Evolutionary conservation across 1,139 yeast genomes (phyloP).

Genomic region (Waltiozyma sp.): DNA sequence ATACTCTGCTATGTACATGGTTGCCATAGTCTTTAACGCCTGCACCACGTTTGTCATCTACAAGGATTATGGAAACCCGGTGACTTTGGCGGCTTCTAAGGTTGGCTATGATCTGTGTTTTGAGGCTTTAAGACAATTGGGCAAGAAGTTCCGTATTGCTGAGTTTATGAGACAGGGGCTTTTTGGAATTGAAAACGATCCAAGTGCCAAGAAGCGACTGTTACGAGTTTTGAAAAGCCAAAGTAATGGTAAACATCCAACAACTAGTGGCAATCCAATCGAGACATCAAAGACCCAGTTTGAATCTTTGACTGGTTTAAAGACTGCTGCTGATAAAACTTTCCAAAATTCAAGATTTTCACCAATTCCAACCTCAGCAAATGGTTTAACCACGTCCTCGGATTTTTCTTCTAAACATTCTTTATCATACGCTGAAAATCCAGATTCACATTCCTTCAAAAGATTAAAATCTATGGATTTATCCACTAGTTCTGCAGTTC

Average conservation of each 20-base stretch:
- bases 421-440: too few species aligned
- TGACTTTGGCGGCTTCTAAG: slow-evolving; percentile 50
- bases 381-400: too few species aligned
- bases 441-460: too few species aligned
- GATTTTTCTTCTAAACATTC: too few species aligned
- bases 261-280: not conserved
- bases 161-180: slow-evolving; percentile 12
- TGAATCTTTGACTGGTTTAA: not conserved
- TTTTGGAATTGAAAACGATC: slow-evolving; percentile 11
- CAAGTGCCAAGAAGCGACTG: slow-evolving; percentile 13
- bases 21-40: slow-evolving; percentile 50
- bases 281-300: not conserved
- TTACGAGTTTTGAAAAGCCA: slow-evolving; percentile 7
- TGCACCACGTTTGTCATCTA: slow-evolving; percentile 67
- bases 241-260: not conserved
- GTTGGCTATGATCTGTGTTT: slow-evolving; percentile 42
- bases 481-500: too few species aligned
- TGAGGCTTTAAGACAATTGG: slow-evolving; percentile 39
- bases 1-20: slow-evolving; percentile 47
- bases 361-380: not conserved
- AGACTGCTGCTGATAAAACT: not conserved
- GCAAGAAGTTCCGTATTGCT: slow-evolving; percentile 32
- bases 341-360: not conserved
- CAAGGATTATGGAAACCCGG: slow-evolving; percentile 46
- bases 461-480: too few species aligned